Percentiles rank a stretch among this genome's conserved stretches.
phyloP scores from a whole-genome alignment of 352 stramenopile species.

The Sclerospora graminicola region DNA sequence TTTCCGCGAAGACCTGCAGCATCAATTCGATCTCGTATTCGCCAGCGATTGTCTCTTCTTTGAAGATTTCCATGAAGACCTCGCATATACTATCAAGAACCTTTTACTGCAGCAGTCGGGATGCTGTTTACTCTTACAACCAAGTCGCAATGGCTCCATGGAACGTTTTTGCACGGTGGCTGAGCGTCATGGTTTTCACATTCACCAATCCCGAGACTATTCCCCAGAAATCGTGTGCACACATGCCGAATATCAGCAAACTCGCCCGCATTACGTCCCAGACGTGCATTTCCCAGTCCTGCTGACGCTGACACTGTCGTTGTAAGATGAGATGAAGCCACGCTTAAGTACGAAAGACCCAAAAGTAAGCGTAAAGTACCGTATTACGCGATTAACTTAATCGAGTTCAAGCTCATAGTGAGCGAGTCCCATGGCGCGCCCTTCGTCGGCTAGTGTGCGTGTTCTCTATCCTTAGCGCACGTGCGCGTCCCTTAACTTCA shows the following conservation, averaged over 20 bases:
- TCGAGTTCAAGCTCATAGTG: too few species aligned
- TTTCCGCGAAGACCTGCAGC: conserved; percentile 17
- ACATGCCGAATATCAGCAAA: conserved; percentile 26
- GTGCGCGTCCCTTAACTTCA: not conserved
- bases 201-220: conserved; percentile 31
- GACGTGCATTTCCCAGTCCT: conserved; percentile 63
- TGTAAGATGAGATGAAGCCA: conserved; percentile 8
- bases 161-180: conserved; percentile 58
- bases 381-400: conserved; percentile 8
- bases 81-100: conserved; percentile 52
- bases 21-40: conserved; percentile 72
- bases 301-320: conserved; percentile 23
- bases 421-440: conserved; percentile 14
- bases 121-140: conserved; percentile 63
- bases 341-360: conserved; percentile 4
- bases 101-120: conserved; percentile 34
- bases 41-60: conserved; percentile 85
- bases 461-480: not conserved
- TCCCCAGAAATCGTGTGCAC: conserved; percentile 27
- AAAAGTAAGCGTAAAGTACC: conserved; percentile 9
- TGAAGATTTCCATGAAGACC: conserved; percentile 74
- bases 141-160: conserved; percentile 63
- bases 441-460: conserved; percentile 12
- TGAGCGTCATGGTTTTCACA: conserved; percentile 21
- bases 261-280: conserved; percentile 41